phyloP scores from a whole-genome alignment of 495 filamentous ascomycete species.

The Xylaria intraflava region DNA sequence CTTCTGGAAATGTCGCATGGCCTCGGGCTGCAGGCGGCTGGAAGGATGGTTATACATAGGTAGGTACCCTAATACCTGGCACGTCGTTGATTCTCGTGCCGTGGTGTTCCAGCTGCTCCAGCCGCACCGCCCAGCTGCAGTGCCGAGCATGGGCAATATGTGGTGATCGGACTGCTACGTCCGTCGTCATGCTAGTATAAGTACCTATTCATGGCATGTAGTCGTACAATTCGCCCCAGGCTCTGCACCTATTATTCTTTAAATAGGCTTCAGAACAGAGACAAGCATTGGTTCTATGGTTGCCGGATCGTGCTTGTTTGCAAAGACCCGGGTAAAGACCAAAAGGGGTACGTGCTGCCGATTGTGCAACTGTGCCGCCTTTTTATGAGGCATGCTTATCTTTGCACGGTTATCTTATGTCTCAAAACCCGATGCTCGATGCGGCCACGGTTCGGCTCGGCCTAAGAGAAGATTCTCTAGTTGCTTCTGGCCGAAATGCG shows the following conservation, averaged over 20 bases:
- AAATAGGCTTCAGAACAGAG: too few species aligned
- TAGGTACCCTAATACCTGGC: too few species aligned
- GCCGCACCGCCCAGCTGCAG: neutral
- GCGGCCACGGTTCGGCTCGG: neutral
- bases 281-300: too few species aligned
- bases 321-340: too few species aligned
- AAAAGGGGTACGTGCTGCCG: neutral
- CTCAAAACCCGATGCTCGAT: neutral
- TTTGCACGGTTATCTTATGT: neutral
- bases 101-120: neutral
- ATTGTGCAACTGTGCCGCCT: neutral
- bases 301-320: neutral
- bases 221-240: neutral
- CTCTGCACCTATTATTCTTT: too few species aligned
- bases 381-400: neutral
- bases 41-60: too few species aligned
- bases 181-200: neutral
- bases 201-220: neutral
- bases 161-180: neutral
- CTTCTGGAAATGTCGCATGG: too few species aligned
- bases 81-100: too few species aligned
- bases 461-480: conserved; percentile 39
- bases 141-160: neutral
- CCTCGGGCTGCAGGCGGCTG: too few species aligned
- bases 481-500: conserved; percentile 38